Conservation (phyloP, 257 asterid genomes). For the Ophiorrhiza pumila region DNA sequence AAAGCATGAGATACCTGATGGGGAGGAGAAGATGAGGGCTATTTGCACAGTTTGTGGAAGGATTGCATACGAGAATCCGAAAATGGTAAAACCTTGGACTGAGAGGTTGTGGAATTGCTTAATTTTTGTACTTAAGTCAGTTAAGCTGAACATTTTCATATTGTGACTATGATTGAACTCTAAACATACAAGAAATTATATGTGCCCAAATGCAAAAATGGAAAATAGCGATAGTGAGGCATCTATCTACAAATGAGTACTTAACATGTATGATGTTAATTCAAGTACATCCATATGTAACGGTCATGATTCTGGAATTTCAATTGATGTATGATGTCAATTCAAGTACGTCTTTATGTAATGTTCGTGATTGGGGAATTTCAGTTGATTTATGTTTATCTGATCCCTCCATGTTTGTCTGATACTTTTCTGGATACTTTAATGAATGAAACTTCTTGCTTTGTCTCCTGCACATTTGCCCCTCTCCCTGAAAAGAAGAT, state of each 20-base stretch:
- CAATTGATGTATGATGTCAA: neutral
- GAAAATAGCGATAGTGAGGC: neutral
- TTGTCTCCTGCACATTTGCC: neutral
- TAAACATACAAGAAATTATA: neutral
- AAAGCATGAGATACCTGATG: slow-evolving; percentile 85
- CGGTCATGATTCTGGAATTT: neutral
- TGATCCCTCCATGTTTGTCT: neutral
- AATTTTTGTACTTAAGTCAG: neutral
- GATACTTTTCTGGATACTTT: neutral
- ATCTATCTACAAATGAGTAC: neutral
- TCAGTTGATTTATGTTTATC: neutral
- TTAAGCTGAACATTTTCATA: neutral
- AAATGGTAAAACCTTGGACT: slow-evolving; percentile 57
- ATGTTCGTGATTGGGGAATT: neutral
- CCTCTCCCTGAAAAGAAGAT: neutral
- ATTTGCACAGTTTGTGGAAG: slow-evolving; percentile 76
- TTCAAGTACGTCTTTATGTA: neutral
- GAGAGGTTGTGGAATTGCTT: neutral
- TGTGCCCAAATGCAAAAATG: neutral
- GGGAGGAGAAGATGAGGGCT: slow-evolving; percentile 85
- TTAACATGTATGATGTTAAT: neutral
- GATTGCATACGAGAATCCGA: slow-evolving; percentile 85
- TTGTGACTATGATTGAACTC: neutral
- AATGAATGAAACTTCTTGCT: neutral
- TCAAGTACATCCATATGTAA: neutral